Evolutionary conservation across 1,284 basidiomycete species (phyloP).

Genomic region (Cutaneotrichosporon cyanovorans): DNA sequence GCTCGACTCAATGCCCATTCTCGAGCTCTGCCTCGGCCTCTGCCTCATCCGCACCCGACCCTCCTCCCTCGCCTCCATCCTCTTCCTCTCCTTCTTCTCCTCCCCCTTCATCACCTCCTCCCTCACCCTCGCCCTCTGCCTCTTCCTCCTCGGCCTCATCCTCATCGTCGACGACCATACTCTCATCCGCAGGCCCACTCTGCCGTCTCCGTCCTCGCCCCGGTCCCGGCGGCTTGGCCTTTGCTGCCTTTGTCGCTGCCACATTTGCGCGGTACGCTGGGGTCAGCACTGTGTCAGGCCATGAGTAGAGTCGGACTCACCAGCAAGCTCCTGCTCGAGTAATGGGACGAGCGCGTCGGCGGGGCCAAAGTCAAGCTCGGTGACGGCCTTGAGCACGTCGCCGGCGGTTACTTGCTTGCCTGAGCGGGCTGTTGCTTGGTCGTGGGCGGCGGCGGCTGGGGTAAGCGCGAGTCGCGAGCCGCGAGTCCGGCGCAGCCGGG

Average conservation of each 20-base stretch:
- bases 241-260: slow-evolving; percentile 27
- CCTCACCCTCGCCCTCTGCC: slow-evolving; percentile 15
- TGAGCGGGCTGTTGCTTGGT: slow-evolving; percentile 70
- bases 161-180: slow-evolving; percentile 27
- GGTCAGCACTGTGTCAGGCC: slow-evolving; percentile 1
- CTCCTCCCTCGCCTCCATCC: slow-evolving; percentile 12
- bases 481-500: no score
- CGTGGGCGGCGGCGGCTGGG: slow-evolving; percentile 55
- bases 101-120: slow-evolving; percentile 20
- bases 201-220: slow-evolving; percentile 36
- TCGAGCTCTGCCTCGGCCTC: not conserved
- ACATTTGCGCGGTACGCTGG: slow-evolving; percentile 31
- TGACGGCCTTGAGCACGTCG: slow-evolving; percentile 78
- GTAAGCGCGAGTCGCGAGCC: slow-evolving; percentile 5
- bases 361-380: slow-evolving; percentile 61
- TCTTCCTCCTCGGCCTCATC: slow-evolving; percentile 33
- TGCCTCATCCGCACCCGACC: slow-evolving; percentile 2
- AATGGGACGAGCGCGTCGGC: slow-evolving; percentile 59
- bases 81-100: slow-evolving; percentile 18
- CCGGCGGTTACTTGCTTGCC: slow-evolving; percentile 81
- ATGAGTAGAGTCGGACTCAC: slow-evolving; percentile 47
- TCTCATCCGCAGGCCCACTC: slow-evolving; percentile 23
- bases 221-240: slow-evolving; percentile 25
- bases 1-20: not conserved
- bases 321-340: slow-evolving; percentile 63